Conservation (phyloP, 805 yeast genomes). For the Alloascoidea africana region DNA sequence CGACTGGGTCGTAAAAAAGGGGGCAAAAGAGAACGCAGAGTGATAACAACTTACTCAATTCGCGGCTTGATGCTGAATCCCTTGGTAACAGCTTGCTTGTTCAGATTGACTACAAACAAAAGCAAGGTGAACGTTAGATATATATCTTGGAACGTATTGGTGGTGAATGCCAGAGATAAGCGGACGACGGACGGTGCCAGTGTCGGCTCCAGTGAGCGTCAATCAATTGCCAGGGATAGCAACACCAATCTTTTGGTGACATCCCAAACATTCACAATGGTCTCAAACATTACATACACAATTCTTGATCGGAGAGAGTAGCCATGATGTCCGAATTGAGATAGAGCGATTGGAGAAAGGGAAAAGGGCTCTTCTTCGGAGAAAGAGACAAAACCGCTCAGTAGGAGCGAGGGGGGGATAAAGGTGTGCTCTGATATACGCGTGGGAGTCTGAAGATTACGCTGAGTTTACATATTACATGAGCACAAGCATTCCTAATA, state of each 20-base stretch:
- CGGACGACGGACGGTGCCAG: not conserved
- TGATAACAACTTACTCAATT: slow-evolving; percentile 12
- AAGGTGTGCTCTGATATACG: too few relatives aligned
- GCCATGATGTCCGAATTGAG: too few relatives aligned
- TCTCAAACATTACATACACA: slow-evolving; percentile 17
- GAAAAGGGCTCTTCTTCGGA: too few relatives aligned
- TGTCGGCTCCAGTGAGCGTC: not conserved
- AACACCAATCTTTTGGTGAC: not conserved
- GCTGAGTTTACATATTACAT: too few relatives aligned
- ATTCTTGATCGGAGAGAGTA: slow-evolving; percentile 25
- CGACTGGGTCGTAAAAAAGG: not conserved
- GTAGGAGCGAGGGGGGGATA: too few relatives aligned
- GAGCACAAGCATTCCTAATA: too few relatives aligned
- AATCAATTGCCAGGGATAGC: not conserved
- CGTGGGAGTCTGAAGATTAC: too few relatives aligned
- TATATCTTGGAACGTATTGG: slow-evolving; percentile 2
- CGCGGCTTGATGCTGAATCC: slow-evolving; percentile 89
- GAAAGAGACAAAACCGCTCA: too few relatives aligned
- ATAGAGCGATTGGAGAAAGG: too few relatives aligned
- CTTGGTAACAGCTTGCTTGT: slow-evolving; percentile 83
- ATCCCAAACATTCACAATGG: too few relatives aligned
- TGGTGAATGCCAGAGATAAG: not conserved
- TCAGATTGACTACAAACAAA: slow-evolving; percentile 48
- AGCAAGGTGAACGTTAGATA: slow-evolving; percentile 16
- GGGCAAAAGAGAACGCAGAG: not conserved